Evolutionary conservation across 441 rosid genomes (phyloP).

Genomic region (Populus hybrid): DNA sequence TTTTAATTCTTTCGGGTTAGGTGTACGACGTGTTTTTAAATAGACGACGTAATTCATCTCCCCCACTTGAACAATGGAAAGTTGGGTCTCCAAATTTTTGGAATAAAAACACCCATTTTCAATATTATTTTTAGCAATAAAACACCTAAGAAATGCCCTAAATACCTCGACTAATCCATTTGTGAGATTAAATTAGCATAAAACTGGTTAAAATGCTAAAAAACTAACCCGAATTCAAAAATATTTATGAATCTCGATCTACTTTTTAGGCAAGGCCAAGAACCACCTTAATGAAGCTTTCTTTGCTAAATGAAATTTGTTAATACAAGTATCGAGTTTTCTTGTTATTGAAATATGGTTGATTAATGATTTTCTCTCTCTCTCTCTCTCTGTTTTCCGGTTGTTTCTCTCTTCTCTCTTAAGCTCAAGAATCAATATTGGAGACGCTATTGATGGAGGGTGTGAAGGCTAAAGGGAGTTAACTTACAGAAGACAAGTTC

Average conservation of each 20-base stretch:
- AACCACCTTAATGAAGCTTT: not conserved
- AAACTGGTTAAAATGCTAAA: no score
- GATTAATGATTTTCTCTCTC: no score
- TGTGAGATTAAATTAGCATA: not conserved
- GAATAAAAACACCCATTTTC: not conserved
- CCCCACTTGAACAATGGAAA: not conserved
- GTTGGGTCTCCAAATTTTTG: not conserved
- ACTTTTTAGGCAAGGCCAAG: not conserved
- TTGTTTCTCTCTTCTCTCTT: no score
- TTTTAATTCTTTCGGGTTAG: no score
- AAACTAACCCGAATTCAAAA: no score
- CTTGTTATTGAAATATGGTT: accelerated
- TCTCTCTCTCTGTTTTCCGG: no score
- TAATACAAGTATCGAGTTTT: not conserved
- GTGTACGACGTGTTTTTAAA: no score
- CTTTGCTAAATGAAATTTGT: no score
- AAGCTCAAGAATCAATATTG: not conserved
- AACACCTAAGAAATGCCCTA: no score
- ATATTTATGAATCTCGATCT: not conserved
- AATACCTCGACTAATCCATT: not conserved
- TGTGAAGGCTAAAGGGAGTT: no score
- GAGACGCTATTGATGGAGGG: not conserved
- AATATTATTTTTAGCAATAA: no score
- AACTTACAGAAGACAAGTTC: no score
- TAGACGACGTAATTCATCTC: not conserved